Percentiles rank a stretch among this genome's conserved stretches.
Evolutionary conservation across 805 yeast species (phyloP).

Genomic region (Sugiyamaella smithiae): DNA sequence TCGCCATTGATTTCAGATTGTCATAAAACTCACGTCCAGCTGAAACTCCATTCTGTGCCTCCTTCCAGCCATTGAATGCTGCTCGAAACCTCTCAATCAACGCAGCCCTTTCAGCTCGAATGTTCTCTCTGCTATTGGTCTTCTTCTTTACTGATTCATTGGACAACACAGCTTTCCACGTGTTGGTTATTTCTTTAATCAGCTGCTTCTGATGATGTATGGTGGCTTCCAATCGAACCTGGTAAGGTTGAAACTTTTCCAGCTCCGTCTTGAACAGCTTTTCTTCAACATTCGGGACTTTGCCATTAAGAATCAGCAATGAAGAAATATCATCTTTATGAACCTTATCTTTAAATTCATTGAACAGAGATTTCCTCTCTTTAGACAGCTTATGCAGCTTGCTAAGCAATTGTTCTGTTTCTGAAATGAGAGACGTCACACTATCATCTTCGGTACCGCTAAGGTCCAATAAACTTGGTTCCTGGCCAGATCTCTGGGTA

Average conservation of each 20-base stretch:
- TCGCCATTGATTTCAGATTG: constrained; percentile 34
- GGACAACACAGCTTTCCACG: constrained; percentile 46
- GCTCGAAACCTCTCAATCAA: constrained; percentile 43
- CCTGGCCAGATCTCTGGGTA: neutral
- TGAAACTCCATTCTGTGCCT: constrained; percentile 54
- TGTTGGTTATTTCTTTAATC: constrained; percentile 45
- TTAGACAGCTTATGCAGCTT: constrained; percentile 60
- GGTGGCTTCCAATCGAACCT: constrained; percentile 63
- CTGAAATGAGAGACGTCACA: constrained; percentile 41
- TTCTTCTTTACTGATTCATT: constrained; percentile 45
- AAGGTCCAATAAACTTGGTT: constrained; percentile 60
- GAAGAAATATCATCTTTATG: constrained; percentile 85
- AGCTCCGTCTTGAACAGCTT: constrained; percentile 66
- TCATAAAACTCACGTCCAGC: constrained; percentile 66
- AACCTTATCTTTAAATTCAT: constrained; percentile 63
- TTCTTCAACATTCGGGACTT: constrained; percentile 54
- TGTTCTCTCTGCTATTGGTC: constrained; percentile 37
- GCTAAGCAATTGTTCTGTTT: constrained; percentile 55
- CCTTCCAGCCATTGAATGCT: constrained; percentile 58
- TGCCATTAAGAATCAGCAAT: constrained; percentile 62
- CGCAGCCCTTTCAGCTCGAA: constrained; percentile 34
- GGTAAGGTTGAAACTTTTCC: constrained; percentile 68
- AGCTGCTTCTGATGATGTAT: constrained; percentile 60
- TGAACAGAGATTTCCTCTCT: constrained; percentile 60
- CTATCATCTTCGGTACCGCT: constrained; percentile 47